phyloP scores from a whole-genome alignment of 2,329 filamentous ascomycete genomes.

The Myriosclerotinia duriaeana region DNA sequence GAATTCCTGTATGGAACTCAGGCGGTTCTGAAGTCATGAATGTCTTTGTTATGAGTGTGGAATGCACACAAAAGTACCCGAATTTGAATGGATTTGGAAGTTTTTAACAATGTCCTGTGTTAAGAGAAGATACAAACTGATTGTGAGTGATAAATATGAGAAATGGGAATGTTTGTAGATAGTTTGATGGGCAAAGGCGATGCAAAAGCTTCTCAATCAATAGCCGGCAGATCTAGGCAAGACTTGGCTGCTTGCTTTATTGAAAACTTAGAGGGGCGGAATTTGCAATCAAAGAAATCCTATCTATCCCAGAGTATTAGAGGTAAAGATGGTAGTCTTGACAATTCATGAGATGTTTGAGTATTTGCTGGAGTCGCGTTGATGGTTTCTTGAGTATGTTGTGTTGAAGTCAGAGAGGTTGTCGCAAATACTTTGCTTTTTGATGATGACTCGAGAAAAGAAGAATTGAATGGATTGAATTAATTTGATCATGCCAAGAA shows the following conservation, averaged over 20 bases:
- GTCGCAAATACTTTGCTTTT: conserved; percentile 7
- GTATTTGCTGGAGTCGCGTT: neutral
- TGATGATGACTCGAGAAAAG: conserved; percentile 1
- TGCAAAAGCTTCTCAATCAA: neutral
- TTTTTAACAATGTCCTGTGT: neutral
- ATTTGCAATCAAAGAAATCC: conserved; percentile 3
- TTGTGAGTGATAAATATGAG: neutral
- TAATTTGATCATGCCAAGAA: conserved; percentile 17
- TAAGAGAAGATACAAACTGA: conserved; percentile 18
- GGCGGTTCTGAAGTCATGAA: conserved; percentile 44
- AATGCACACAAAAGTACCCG: conserved; percentile 19
- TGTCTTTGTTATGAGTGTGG: conserved; percentile 21
- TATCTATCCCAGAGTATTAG: conserved; percentile 7
- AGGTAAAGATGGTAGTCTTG: neutral
- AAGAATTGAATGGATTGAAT: too few species aligned
- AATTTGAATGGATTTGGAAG: conserved; percentile 4
- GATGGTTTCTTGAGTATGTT: neutral
- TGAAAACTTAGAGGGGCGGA: conserved; percentile 1
- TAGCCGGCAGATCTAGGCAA: neutral
- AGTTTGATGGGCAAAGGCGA: conserved; percentile 3
- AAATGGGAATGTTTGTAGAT: neutral
- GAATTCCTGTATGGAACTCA: conserved; percentile 62
- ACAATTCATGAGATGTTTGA: neutral
- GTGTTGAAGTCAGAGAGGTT: neutral
- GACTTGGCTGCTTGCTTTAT: neutral